Conservation (phyloP, 2,329 filamentous ascomycete species). For the Atkinsonella hypoxylon region DNA sequence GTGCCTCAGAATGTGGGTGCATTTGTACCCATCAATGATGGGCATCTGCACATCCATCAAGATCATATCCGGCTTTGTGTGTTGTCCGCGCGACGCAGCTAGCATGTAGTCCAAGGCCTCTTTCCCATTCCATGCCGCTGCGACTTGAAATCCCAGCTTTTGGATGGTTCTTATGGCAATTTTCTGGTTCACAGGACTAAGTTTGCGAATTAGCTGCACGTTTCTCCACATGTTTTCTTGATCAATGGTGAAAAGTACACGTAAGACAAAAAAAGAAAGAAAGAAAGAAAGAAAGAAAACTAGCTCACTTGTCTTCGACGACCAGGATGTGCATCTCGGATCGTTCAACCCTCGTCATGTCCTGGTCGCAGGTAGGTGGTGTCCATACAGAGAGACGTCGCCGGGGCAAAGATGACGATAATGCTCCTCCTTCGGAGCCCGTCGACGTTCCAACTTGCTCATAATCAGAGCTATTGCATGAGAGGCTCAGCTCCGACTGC, state of each 20-base stretch:
- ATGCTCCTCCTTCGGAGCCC: slow-evolving; percentile 15
- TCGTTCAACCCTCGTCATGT: slow-evolving; percentile 44
- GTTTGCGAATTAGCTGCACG: neutral
- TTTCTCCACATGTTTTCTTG: neutral
- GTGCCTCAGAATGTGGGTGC: slow-evolving; percentile 61
- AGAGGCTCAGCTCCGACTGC: slow-evolving; percentile 51
- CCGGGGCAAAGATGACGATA: slow-evolving; percentile 14
- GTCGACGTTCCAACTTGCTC: slow-evolving; percentile 32
- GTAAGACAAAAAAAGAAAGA: neutral
- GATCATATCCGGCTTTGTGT: slow-evolving; percentile 58
- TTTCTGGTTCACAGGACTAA: slow-evolving; percentile 55
- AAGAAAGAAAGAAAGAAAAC: slow-evolving; percentile 7
- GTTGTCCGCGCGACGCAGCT: slow-evolving; percentile 35
- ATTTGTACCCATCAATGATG: slow-evolving; percentile 66
- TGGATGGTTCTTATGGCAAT: slow-evolving; percentile 65
- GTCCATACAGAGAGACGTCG: slow-evolving; percentile 23
- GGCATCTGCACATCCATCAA: slow-evolving; percentile 71
- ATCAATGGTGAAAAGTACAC: neutral
- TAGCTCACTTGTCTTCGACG: slow-evolving; percentile 66
- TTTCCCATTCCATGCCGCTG: slow-evolving; percentile 65
- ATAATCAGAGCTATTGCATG: slow-evolving; percentile 55
- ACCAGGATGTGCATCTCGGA: slow-evolving; percentile 58
- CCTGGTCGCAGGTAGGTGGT: slow-evolving; percentile 29
- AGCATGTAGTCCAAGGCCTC: slow-evolving; percentile 65
- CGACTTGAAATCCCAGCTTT: slow-evolving; percentile 60